Base-by-base conservation (phyloP, 2,329 filamentous ascomycete genomes). In the Colletotrichum orbiculare region DNA sequence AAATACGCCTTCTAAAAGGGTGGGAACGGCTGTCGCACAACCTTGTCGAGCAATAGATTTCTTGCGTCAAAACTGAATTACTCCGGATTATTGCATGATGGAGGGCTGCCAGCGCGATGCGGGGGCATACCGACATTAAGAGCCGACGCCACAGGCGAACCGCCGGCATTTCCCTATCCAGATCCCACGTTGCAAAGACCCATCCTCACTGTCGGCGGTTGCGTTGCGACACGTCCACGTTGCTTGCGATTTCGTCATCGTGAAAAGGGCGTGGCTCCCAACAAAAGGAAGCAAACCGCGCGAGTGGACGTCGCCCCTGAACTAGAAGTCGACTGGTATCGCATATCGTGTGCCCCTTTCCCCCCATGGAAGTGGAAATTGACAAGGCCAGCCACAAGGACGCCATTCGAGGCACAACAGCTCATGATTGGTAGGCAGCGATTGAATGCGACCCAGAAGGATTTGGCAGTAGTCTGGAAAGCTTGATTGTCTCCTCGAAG, bases 121-220 rank as follows among this genome's bases (percentile, higher is more conserved):
- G 50, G 39, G n/a, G 62, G 57, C 15, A 49, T 35, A n/a, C 35
- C 35, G 57, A 42, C 42, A 65, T 55, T 45, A 17, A 12, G 25
- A 42, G 41, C 45, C 4, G 25, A 61, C 62, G 62, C 62, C 62
- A 65, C 62, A 12, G 25, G 50, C 41, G 58, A 65, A 58, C n/a
- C 62, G 62, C 58, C 35, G 17, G 33, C 47, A 25, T 33, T 13
- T 37, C 37, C 50, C 15, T 10, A 6, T 8, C 35, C 61, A 11
- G 37, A 41, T 65, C 15, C 50, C 46, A 50, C 46, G 46, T 61
- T 61, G 35, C 10, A 38, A 6, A 42, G 39, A 9, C 17, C 45
- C 25, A 33, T 46, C 5, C 10, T 42, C 45, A 6, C 17, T 57
- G 46, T 25, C 11, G 47, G 37, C 48, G 47, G 54, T 46, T 52